Evolutionary conservation across 2,329 filamentous ascomycete genomes (phyloP).

Genomic region (Talaromyces islandicus): DNA sequence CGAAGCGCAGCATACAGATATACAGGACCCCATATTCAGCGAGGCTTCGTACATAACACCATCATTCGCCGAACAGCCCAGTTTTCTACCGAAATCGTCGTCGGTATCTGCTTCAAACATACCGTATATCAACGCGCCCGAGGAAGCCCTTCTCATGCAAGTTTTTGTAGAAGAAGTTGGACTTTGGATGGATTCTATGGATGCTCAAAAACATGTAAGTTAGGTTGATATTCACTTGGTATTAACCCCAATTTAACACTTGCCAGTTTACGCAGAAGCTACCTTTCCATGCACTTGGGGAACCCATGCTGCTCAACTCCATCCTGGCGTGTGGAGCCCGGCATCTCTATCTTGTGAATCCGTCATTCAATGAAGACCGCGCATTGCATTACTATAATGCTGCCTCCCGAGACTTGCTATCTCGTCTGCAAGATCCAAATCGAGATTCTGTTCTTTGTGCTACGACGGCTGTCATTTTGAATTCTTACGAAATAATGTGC

Average conservation of each 20-base stretch:
- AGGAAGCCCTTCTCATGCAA: conserved; percentile 85
- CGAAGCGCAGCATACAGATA: conserved; percentile 34
- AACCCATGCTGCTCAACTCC: conserved; percentile 84
- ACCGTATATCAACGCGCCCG: conserved; percentile 64
- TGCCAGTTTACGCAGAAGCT: conserved; percentile 67
- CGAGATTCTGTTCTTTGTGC: conserved; percentile 80
- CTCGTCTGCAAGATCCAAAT: conserved; percentile 74
- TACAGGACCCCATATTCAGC: conserved; percentile 22
- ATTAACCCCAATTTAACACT: conserved; percentile 10
- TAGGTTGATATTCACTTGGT: not conserved
- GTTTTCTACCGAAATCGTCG: conserved; percentile 32
- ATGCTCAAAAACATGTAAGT: conserved; percentile 67
- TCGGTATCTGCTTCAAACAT: conserved; percentile 39
- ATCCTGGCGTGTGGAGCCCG: conserved; percentile 83
- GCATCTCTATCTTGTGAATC: conserved; percentile 67
- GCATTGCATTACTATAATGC: conserved; percentile 79
- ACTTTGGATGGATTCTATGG: conserved; percentile 90
- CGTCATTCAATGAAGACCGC: conserved; percentile 67
- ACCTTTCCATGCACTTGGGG: conserved; percentile 74
- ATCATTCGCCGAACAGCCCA: conserved; percentile 20
- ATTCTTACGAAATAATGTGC: conserved; percentile 90
- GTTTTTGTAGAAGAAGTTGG: conserved; percentile 87
- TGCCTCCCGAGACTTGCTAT: conserved; percentile 71
- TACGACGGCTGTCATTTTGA: conserved; percentile 78
- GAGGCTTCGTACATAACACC: conserved; percentile 17